Conservation (phyloP, 1,284 basidiomycete genomes). For the Ustanciosporium gigantosporum region DNA sequence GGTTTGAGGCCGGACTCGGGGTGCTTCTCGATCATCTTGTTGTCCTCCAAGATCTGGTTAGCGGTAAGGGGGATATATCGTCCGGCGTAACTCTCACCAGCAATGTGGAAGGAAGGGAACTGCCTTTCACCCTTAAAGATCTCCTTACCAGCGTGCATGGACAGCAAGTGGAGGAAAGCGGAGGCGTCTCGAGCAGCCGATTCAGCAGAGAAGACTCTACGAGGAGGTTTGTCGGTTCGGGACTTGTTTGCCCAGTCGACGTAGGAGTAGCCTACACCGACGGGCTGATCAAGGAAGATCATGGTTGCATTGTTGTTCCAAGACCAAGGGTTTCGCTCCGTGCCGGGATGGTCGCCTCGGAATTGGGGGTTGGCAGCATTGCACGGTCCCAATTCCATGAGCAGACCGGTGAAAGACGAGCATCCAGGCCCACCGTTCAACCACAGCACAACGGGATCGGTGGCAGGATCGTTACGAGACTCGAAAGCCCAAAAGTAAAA, state of each 20-base stretch:
- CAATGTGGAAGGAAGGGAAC: slow-evolving; percentile 47
- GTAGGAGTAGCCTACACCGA: slow-evolving; percentile 57
- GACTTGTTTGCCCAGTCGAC: slow-evolving; percentile 54
- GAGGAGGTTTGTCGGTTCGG: slow-evolving; percentile 43
- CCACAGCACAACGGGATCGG: slow-evolving; percentile 57
- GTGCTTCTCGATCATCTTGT: slow-evolving; percentile 40
- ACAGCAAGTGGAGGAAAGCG: slow-evolving; percentile 57
- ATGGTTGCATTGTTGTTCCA: slow-evolving; percentile 58
- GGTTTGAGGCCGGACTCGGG: slow-evolving; percentile 51
- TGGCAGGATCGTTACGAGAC: slow-evolving; percentile 48
- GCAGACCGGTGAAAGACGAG: slow-evolving; percentile 52
- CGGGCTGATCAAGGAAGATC: slow-evolving; percentile 59
- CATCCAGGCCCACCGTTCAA: slow-evolving; percentile 59
- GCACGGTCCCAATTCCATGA: slow-evolving; percentile 60
- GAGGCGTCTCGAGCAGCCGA: slow-evolving; percentile 52
- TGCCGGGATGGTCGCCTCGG: slow-evolving; percentile 31
- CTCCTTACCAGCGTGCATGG: slow-evolving; percentile 43
- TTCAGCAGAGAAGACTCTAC: slow-evolving; percentile 43
- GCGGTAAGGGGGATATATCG: slow-evolving; percentile 55
- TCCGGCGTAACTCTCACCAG: slow-evolving; percentile 58
- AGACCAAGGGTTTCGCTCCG: slow-evolving; percentile 49
- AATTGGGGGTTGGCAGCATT: slow-evolving; percentile 38
- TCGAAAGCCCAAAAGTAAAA: slow-evolving; percentile 61
- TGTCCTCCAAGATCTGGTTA: slow-evolving; percentile 52
- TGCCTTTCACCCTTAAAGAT: slow-evolving; percentile 22